Base-by-base conservation (phyloP, 495 filamentous ascomycete genomes). In the Trichodelitschia bisporula region DNA sequence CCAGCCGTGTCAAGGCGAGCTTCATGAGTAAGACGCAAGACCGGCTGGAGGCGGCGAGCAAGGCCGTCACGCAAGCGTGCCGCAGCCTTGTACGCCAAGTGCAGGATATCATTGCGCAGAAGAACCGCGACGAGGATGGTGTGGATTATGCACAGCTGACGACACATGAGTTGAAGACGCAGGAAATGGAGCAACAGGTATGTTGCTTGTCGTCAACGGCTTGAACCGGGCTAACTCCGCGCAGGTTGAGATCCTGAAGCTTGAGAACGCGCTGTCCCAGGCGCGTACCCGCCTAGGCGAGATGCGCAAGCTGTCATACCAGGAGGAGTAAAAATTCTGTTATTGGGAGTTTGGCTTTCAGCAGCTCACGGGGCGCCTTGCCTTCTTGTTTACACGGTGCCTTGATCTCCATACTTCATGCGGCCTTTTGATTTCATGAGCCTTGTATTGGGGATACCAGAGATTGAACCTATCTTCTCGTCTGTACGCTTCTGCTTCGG, bases 171-270 rank as follows among this genome's bases (percentile, higher is more conserved):
- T 93, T 97, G 61, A 97, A 97, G 59, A 79, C 92, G 10, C 64
- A 72, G 44, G 82, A 97, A 59, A 97, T 97, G 89, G 84, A 97
- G 57, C 89, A 97, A 51, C 89, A 97, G 77, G 83, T 92, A 60
- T 39, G 69, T 64, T 9, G 10, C 4, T 9, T 24, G 15, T 28
- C 29, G 17, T n/a, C 18, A n/a, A 18, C n/a, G 25, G n/a, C 10
- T 17, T 10, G 14, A 14, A 9, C 3, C 15, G 26, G 1, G 5
- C 12, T 15, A 17, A 15, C 3, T 4, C 5, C 4, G 17, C 23
- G 14, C 37, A 93, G 83, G 86, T 97, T 43, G 84, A 95, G 55
- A 95, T 97, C 29, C 62, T 93, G 23, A 78, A 95, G 55, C 64
- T 97, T 29, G 86, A 95, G 55, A 95, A 93, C 49, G 55, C 60